phyloP scores from a whole-genome alignment of 1,284 basidiomycete genomes.

The Ustilago xerochloae region DNA sequence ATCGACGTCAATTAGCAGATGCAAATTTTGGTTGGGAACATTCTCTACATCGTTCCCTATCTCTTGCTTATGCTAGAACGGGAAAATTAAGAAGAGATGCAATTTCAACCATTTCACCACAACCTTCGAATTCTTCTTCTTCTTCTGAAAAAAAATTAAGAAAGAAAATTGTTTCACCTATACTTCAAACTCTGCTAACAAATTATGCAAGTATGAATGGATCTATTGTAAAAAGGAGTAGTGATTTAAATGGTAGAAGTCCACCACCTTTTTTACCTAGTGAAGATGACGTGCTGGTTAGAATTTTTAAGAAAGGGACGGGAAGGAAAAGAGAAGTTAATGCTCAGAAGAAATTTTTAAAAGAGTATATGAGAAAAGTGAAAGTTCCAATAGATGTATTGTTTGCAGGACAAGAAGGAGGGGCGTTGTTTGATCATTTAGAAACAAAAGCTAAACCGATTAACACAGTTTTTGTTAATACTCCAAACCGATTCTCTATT shows the following conservation, averaged over 20 bases:
- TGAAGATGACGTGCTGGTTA: constrained; percentile 26
- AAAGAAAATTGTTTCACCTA: not conserved
- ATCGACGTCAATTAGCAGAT: constrained; percentile 40
- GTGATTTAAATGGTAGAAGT: constrained; percentile 11
- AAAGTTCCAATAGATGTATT: constrained; percentile 24
- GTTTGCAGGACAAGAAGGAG: not conserved
- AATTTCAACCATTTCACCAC: constrained; percentile 19
- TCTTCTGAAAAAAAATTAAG: constrained; percentile 1
- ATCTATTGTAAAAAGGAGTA: constrained; percentile 5
- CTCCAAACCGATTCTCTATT: constrained; percentile 7
- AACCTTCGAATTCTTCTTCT: not conserved
- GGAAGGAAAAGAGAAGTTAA: constrained; percentile 14
- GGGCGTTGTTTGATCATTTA: constrained; percentile 2
- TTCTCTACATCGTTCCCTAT: constrained; percentile 24
- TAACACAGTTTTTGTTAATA: not conserved
- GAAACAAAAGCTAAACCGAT: constrained; percentile 3
- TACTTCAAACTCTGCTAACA: constrained; percentile 16
- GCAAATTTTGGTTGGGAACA: constrained; percentile 46
- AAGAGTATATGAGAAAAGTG: constrained; percentile 27
- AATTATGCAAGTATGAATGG: constrained; percentile 28
- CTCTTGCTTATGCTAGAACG: constrained; percentile 25
- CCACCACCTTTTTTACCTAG: constrained; percentile 36
- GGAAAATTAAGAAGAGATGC: constrained; percentile 39
- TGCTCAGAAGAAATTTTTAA: constrained; percentile 8
- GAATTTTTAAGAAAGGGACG: constrained; percentile 9